Percentiles rank a stretch among this genome's conserved stretches.
Evolutionary conservation across 345 rosid species (phyloP).

Genomic region (Eucalyptus victrix): DNA sequence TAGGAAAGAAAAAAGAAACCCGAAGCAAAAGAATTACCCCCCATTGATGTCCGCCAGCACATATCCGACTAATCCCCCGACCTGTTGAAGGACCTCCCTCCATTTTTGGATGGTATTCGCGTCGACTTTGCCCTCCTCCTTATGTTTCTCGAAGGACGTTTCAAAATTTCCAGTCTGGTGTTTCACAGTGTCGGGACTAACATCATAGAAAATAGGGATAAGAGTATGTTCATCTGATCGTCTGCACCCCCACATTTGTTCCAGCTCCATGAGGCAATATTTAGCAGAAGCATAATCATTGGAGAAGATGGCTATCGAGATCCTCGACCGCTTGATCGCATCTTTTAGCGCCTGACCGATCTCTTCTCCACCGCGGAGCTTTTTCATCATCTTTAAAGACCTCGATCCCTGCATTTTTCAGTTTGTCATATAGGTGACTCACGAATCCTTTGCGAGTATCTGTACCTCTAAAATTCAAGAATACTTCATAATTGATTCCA

Average conservation of each 20-base stretch:
- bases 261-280: neutral
- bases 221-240: rapidly evolving
- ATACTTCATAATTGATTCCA: neutral
- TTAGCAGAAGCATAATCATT: rapidly evolving
- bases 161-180: neutral
- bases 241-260: neutral
- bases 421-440: rapidly evolving
- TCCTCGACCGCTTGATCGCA: neutral
- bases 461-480: neutral
- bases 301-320: neutral
- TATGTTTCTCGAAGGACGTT: neutral
- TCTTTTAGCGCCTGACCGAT: rapidly evolving
- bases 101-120: neutral
- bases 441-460: neutral
- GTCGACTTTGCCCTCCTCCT: rapidly evolving
- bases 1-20: too few species aligned
- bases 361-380: rapidly evolving
- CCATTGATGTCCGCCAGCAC: neutral
- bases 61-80: rapidly evolving
- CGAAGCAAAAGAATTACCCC: neutral
- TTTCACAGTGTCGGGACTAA: neutral
- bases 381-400: neutral
- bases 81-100: rapidly evolving
- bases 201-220: neutral
- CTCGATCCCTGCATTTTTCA: neutral